These are phyloP conservation scores for Blechomonas ayalai DNA, from an alignment of 208 protist genomes.

Conservation along the genomic window DNA sequence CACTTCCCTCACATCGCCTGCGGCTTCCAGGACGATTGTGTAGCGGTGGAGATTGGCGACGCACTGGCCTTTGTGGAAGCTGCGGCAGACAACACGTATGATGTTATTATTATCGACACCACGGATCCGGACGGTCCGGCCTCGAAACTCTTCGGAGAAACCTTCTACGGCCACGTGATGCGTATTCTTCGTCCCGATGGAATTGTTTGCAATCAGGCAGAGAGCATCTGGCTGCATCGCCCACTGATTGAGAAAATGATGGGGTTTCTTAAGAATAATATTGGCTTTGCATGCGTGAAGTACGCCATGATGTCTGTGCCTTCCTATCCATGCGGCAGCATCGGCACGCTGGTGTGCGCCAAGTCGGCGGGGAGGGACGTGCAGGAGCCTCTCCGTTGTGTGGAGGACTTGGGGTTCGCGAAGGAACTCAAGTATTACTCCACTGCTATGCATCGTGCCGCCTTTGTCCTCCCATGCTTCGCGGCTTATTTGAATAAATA, in stretches of 20 bases:
- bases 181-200: constrained; percentile 74
- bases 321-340: constrained; percentile 92
- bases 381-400: constrained; percentile 43
- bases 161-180: constrained; percentile 78
- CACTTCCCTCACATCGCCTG: constrained; percentile 82
- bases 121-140: constrained; percentile 91
- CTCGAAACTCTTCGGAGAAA: constrained; percentile 77
- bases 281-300: constrained; percentile 79
- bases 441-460: constrained; percentile 68
- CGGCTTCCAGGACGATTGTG: constrained; percentile 60
- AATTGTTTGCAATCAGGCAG: constrained; percentile 86
- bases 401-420: constrained; percentile 59
- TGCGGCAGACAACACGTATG: constrained; percentile 73
- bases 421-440: constrained; percentile 84
- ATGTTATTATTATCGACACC: constrained; percentile 94
- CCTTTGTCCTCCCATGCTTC: constrained; percentile 80
- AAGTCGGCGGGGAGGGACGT: constrained; percentile 59
- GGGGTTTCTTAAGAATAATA: constrained; percentile 61
- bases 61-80: constrained; percentile 78
- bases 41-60: constrained; percentile 75
- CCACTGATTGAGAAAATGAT: constrained; percentile 88
- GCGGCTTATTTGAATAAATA: constrained; percentile 54
- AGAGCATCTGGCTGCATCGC: constrained; percentile 91
- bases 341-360: constrained; percentile 81
- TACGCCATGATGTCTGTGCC: constrained; percentile 91